Base-by-base conservation (phyloP, 306 rosid genomes). In the Abrus pulchellus region DNA sequence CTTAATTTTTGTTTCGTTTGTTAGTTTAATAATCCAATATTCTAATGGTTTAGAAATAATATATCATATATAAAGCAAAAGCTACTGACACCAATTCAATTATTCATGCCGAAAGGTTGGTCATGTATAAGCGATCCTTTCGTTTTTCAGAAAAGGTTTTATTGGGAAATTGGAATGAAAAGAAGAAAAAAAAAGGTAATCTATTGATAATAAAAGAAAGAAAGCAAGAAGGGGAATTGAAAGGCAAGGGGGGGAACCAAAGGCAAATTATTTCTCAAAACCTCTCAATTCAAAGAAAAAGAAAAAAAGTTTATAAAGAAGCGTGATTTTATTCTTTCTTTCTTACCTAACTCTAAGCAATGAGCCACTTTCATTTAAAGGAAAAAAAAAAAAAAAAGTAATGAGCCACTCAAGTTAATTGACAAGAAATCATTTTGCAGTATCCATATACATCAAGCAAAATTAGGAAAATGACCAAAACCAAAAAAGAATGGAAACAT, bases 71-170 rank as follows among this genome's bases (percentile, higher is more conserved):
- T 7, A 54, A 40, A 43, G 36, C 5, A 41, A 29, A 74, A 56
- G 41, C 43, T 13, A 14, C 55, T 56, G 27, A 28, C 55, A 44
- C 38, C 28, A 38, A 41, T 30, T 56, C 34, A 54, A 72, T 72
- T 36, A 52, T 72, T 52, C 64, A 20, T 36, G 47, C 50, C 9
- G 14, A 72, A 68, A 68, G 74, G 36, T 6, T 53, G 47, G 32
- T 34, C 14, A 20, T 72, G 64, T 53, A 71, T 12, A 33, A 4
- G 66, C n/a, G 20, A 20, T 20, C 8, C 53, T 14, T 61, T 50
- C 53, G 9, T 61, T 50, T 14, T 67, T 43, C 28, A 5, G 56
- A 5, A 3, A 70, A 70, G 45, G 62, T 70, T 52, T 52, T 34
- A 33, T 33, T 33, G 29, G 32, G 11, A 34, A 33, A 13, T 29